Conservation (phyloP, 257 asterid genomes). For the Solanum tacnaense region DNA sequence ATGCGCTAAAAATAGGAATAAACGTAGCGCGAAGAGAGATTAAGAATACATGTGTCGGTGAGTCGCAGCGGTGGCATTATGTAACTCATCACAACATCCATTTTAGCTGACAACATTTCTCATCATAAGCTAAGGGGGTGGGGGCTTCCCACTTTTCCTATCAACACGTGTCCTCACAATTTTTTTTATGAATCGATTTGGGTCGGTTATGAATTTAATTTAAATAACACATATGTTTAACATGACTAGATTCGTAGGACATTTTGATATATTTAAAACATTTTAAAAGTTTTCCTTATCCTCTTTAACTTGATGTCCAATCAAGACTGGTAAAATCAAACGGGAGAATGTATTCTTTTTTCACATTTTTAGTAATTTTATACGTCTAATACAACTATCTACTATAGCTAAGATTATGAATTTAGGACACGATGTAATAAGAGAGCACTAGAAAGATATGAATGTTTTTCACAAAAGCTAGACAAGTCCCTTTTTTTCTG, state of each 20-base stretch:
- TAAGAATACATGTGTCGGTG: not conserved
- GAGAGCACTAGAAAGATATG: not conserved
- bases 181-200: too few species aligned
- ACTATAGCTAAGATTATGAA: not conserved
- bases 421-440: not conserved
- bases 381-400: not conserved
- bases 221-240: too few species aligned
- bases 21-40: not conserved
- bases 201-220: too few species aligned
- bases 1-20: not conserved
- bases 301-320: not conserved
- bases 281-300: not conserved
- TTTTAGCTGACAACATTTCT: not conserved
- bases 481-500: not conserved
- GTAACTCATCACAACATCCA: not conserved
- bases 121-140: not conserved
- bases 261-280: not conserved
- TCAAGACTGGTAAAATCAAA: not conserved
- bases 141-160: too few species aligned
- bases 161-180: too few species aligned
- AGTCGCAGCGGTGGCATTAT: not conserved
- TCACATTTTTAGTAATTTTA: not conserved
- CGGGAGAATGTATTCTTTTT: not conserved
- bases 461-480: not conserved
- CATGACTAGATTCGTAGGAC: fast-evolving